phyloP scores from a whole-genome alignment of 768 basidiomycete species.

The Leccinum broughii region DNA sequence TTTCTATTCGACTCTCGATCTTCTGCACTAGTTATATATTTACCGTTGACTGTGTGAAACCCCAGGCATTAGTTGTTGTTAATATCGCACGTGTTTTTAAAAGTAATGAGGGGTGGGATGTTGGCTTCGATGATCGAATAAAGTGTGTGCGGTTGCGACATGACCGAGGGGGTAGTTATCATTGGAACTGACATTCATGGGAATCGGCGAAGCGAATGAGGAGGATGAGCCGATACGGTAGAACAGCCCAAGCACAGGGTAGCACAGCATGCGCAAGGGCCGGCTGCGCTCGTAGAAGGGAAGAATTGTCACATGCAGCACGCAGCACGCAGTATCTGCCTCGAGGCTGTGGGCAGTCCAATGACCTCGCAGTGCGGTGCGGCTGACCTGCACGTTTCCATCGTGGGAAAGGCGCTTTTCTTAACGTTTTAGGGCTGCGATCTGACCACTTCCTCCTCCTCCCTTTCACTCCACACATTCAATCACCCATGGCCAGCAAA shows the following conservation, averaged over 20 bases:
- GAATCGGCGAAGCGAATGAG: conserved; percentile 7
- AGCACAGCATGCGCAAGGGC: conserved; percentile 8
- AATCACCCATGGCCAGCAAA: conserved; percentile 60
- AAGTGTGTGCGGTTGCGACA: not conserved
- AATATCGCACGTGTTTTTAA: conserved; percentile 22
- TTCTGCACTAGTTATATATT: conserved; percentile 28
- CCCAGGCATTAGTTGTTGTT: conserved; percentile 13
- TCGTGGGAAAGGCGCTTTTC: conserved; percentile 24
- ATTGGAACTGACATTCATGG: conserved; percentile 17
- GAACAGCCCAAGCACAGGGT: conserved; percentile 9
- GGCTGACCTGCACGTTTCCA: conserved; percentile 1
- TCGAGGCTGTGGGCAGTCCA: conserved; percentile 20
- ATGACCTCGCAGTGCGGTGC: not conserved
- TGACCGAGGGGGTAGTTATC: not conserved
- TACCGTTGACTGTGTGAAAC: conserved; percentile 22
- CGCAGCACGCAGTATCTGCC: conserved; percentile 16
- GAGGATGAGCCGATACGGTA: not conserved
- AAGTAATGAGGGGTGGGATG: conserved; percentile 8
- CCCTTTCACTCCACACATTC: conserved; percentile 12
- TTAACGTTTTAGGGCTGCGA: conserved; percentile 27
- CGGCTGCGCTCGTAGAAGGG: not conserved
- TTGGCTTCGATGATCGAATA: not conserved
- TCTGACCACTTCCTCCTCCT: conserved; percentile 12
- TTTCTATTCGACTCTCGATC: conserved; percentile 27
- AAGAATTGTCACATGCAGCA: not conserved